Evolutionary conservation across 176 grass and related monocot species (phyloP).

Genomic region (Phoenix roebelenii): DNA sequence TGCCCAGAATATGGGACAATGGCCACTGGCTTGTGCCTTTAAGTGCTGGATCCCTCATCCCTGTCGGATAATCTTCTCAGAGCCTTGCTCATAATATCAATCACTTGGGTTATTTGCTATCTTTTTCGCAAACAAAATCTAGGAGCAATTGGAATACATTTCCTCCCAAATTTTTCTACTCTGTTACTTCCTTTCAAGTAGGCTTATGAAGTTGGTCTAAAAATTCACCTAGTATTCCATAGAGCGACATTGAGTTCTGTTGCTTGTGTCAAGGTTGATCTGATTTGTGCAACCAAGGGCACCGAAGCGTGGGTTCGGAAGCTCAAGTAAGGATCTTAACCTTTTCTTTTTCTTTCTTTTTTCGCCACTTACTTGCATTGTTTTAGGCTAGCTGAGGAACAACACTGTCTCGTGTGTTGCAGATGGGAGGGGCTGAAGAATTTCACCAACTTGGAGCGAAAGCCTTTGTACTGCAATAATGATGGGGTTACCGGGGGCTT

Average conservation of each 20-base stretch:
- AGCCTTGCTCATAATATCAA: too few relatives aligned
- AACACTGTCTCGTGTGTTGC: neutral
- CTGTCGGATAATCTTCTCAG: too few relatives aligned
- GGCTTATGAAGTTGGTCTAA: conserved; percentile 7
- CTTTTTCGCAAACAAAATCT: too few relatives aligned
- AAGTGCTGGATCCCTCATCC: too few relatives aligned
- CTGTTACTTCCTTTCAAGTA: neutral
- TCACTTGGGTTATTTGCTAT: too few relatives aligned
- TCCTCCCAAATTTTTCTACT: neutral
- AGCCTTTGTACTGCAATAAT: conserved; percentile 47
- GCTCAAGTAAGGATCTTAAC: conserved; percentile 38
- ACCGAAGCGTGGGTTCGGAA: conserved; percentile 67
- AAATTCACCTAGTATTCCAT: conserved; percentile 5
- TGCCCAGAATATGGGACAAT: too few relatives aligned
- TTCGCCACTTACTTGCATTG: too few relatives aligned
- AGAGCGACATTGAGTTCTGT: too few relatives aligned
- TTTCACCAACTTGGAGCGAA: conserved; percentile 30
- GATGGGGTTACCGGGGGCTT: conserved; percentile 53
- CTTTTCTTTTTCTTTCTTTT: too few relatives aligned
- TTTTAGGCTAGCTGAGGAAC: too few relatives aligned
- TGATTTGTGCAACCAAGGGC: conserved; percentile 84
- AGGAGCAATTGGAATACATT: neutral
- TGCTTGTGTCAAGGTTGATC: conserved; percentile 43
- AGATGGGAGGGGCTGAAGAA: conserved; percentile 65
- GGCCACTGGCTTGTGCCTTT: too few relatives aligned